These are phyloP conservation scores for Fraxinus platypoda DNA, from an alignment of 305 asterid genomes.

Conservation along the genomic window DNA sequence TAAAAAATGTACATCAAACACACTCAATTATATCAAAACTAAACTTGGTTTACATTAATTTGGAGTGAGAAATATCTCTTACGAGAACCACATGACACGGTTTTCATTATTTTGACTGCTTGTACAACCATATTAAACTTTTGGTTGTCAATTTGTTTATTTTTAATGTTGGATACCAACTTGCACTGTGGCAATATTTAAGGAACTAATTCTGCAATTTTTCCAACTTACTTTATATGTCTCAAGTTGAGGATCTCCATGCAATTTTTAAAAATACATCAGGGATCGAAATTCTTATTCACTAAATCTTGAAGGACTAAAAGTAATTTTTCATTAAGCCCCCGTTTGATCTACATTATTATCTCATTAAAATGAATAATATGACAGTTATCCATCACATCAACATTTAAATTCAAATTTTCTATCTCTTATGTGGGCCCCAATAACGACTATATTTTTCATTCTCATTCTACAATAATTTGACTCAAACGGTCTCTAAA, in stretches of 20 bases:
- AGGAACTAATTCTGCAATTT: neutral
- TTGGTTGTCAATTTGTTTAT: neutral
- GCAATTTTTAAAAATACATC: neutral
- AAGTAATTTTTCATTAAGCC: neutral
- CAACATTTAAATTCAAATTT: too few species aligned
- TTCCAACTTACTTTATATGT: neutral
- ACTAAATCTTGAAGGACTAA: neutral
- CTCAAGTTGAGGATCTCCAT: neutral
- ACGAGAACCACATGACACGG: neutral
- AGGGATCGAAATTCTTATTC: neutral
- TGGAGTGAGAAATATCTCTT: neutral
- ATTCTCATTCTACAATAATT: too few species aligned
- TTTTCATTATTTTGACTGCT: neutral
- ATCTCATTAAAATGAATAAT: too few species aligned
- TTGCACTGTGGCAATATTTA: neutral
- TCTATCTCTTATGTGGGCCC: too few species aligned
- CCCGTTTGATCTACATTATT: too few species aligned
- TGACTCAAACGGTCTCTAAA: too few species aligned
- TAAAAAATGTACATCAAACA: too few species aligned
- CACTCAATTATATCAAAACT: neutral
- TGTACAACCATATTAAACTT: neutral
- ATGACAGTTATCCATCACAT: too few species aligned
- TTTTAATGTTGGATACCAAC: neutral
- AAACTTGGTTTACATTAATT: neutral
- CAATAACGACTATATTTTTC: too few species aligned